Evolutionary conservation across 805 yeast species (phyloP), one percentile per base, ranked within the genome.

Genomic region (Barnettozyma populi): DNA sequence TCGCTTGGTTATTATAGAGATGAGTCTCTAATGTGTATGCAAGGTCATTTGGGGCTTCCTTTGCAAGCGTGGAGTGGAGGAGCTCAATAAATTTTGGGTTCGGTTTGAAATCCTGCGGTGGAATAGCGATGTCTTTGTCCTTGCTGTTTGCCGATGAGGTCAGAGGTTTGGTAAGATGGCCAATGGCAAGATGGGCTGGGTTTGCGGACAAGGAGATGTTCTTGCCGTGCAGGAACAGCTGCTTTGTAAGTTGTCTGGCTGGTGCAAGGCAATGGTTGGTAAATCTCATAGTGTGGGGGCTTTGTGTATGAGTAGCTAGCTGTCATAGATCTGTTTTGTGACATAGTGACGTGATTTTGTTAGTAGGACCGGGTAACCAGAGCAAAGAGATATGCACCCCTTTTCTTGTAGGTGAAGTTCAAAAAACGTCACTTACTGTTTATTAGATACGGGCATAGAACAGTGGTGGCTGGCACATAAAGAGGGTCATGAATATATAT

Each of bases 21-120:
- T 77, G 70, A 1, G 85, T 79, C 49, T 81, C 86, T 59, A 80
- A 62, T 24, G 73, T 69, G 57, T 75, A 82, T 1, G 79, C 61
- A 53, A 76, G 75, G 60, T 82, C 87, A 13, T 73, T 51, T 21
- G 64, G 61, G 7, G 68, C 61, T 13, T 57, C 51, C 18, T 56
- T 46, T 0, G 45, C 24, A 5, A 68, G 51, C 2, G 43, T 36
- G 6, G 37, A 4, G 11, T 54, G 51, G 8, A 57, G 41, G 2
- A 49, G 8, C 2, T 32, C 35, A 0, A 50, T 16, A 32, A 57
- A 57, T 7, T 38, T n/a, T 5, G 43, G 29, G 31, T 56, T 50
- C 18, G 24, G 41, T 11, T 44, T 32, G 38, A 57, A 57, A 24
- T 47, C 20, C 20, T 39, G 21, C 21, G 42, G 32, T 5, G 42